phyloP scores from a whole-genome alignment of 2,329 filamentous ascomycete genomes.

The Cladosporium sp. region DNA sequence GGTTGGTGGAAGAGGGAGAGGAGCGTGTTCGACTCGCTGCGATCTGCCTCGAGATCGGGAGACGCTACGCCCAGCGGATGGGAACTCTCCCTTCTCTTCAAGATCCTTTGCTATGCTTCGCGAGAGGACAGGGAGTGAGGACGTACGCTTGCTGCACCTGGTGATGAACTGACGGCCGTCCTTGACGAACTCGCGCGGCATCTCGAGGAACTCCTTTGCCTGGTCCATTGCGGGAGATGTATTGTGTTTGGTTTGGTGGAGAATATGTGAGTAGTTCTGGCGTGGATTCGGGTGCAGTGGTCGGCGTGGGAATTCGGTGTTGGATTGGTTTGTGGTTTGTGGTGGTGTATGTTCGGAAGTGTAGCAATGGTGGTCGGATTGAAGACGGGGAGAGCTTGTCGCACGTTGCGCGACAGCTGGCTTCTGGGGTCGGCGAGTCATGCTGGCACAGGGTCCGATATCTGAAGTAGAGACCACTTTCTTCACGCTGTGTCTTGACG shows the following conservation, averaged over 20 bases:
- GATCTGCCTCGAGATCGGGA: background rate
- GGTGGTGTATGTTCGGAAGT: constrained; percentile 1
- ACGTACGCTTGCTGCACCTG: constrained; percentile 50
- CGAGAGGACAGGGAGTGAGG: background rate
- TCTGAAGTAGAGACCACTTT: background rate
- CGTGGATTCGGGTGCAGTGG: background rate
- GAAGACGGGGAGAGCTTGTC: constrained; percentile 1
- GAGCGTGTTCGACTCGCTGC: background rate
- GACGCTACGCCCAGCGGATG: background rate
- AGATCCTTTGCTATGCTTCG: background rate
- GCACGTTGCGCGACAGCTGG: constrained; percentile 6
- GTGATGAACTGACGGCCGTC: constrained; percentile 53
- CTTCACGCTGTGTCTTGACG: background rate
- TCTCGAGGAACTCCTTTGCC: constrained; percentile 69
- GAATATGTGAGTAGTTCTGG: background rate
- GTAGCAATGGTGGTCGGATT: background rate
- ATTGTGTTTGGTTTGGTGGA: background rate
- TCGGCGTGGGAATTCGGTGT: background rate
- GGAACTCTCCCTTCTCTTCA: background rate
- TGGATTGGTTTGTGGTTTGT: background rate
- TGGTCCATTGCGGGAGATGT: constrained; percentile 51
- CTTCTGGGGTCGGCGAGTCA: constrained; percentile 15
- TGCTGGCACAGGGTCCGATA: background rate
- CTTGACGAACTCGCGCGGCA: constrained; percentile 64
- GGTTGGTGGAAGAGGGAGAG: background rate